Percentiles rank a stretch among this genome's conserved stretches.
These are phyloP conservation scores for Bertia moriformis DNA, from an alignment of 2,329 filamentous ascomycete genomes.

Conservation along the genomic window DNA sequence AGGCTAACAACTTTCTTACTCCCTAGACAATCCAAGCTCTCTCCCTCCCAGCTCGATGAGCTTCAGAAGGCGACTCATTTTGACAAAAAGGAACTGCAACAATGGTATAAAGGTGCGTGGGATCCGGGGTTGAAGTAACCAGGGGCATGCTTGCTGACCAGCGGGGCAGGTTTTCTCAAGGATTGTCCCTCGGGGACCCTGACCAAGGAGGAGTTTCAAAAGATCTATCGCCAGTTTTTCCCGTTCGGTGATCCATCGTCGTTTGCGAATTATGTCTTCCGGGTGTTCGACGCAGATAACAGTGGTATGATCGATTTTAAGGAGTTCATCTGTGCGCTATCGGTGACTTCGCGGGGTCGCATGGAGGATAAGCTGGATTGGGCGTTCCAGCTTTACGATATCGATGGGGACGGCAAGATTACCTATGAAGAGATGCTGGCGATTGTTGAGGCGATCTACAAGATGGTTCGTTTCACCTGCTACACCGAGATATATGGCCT, in stretches of 20 bases:
- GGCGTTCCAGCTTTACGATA: constrained; percentile 98
- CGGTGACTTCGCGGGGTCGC: constrained; percentile 89
- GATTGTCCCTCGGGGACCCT: constrained; percentile 95
- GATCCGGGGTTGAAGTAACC: not conserved
- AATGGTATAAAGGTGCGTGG: constrained; percentile 93
- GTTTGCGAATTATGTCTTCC: constrained; percentile 98
- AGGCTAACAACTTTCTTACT: constrained; percentile 3
- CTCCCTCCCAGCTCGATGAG: constrained; percentile 85
- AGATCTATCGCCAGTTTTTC: constrained; percentile 99
- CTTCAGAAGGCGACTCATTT: constrained; percentile 96
- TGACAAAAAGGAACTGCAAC: constrained; percentile 97
- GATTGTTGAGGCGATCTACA: constrained; percentile 98
- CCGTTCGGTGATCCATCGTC: constrained; percentile 94
- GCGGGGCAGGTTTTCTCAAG: constrained; percentile 71
- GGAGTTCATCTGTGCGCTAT: constrained; percentile 96
- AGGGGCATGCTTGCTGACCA: not conserved
- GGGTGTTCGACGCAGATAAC: constrained; percentile 95
- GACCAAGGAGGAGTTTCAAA: constrained; percentile 97
- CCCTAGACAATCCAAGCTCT: constrained; percentile 88
- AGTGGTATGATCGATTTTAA: constrained; percentile 98
- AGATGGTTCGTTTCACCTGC: constrained; percentile 77
- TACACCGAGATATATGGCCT: not conserved
- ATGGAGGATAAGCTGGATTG: constrained; percentile 99
- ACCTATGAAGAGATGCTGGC: constrained; percentile 98
- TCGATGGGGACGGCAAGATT: constrained; percentile 97